These are phyloP conservation scores for Cercospora sp. DNA, from an alignment of 2,329 filamentous ascomycete species.

Conservation along the genomic window DNA sequence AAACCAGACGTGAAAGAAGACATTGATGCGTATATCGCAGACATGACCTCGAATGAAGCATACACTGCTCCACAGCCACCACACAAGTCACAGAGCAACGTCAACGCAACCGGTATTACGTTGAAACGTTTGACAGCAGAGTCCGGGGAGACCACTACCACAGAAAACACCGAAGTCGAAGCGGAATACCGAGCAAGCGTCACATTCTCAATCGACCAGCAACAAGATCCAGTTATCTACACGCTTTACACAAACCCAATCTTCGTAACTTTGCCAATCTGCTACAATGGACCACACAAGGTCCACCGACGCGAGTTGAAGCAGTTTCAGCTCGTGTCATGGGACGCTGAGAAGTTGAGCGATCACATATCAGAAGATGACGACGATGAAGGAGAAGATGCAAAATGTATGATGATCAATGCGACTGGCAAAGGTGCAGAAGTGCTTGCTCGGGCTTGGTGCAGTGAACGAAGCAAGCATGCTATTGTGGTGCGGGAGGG, in stretches of 20 bases:
- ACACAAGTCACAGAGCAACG: background rate
- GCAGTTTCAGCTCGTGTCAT: background rate
- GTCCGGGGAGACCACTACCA: background rate
- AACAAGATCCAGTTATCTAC: background rate
- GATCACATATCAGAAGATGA: background rate
- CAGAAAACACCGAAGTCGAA: background rate
- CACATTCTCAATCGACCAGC: background rate
- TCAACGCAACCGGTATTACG: background rate
- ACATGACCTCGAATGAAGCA: background rate
- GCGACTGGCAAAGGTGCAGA: background rate
- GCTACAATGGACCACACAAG: constrained; percentile 1
- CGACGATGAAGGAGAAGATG: background rate
- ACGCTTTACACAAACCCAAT: constrained; percentile 5
- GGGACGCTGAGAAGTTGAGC: background rate
- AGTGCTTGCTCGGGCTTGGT: background rate
- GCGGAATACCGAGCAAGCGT: constrained; percentile 6
- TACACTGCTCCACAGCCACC: background rate
- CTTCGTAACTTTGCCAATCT: background rate
- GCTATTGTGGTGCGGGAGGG: background rate
- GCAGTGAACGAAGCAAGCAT: background rate
- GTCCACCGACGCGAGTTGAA: constrained; percentile 5
- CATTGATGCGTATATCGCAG: background rate
- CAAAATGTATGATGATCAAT: constrained; percentile 3
- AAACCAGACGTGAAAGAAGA: background rate
- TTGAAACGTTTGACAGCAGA: background rate